phyloP scores from a whole-genome alignment of 2,329 filamentous ascomycete species.

The Coleophoma crateriformis region DNA sequence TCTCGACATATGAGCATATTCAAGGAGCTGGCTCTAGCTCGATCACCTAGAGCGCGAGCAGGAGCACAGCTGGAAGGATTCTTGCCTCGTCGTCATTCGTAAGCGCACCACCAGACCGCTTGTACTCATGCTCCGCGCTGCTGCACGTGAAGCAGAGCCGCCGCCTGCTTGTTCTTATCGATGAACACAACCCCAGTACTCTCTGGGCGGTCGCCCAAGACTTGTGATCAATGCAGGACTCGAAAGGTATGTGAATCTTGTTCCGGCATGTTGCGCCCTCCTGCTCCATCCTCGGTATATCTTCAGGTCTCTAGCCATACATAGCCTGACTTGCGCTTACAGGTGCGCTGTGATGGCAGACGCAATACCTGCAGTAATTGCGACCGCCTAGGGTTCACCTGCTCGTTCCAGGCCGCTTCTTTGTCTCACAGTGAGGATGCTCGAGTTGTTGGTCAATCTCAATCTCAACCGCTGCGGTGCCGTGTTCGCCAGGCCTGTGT shows the following conservation, averaged over 20 bases:
- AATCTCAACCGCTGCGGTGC: background rate
- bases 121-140: too few relatives aligned
- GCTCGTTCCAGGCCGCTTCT: background rate
- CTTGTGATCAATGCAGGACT: background rate
- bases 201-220: background rate
- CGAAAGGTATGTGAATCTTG: background rate
- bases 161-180: background rate
- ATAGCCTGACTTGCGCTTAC: background rate
- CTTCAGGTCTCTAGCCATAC: background rate
- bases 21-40: too few relatives aligned
- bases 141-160: too few relatives aligned
- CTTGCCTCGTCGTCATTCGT: too few relatives aligned
- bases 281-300: background rate
- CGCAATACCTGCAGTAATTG: background rate
- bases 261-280: background rate
- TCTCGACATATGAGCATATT: too few relatives aligned
- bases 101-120: too few relatives aligned
- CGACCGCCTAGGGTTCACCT: background rate
- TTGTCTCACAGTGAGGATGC: too few relatives aligned
- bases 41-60: too few relatives aligned
- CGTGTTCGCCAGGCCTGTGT: background rate
- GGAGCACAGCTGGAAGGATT: too few relatives aligned
- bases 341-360: constrained; percentile 1
- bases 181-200: background rate
- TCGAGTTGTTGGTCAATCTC: background rate